These are phyloP conservation scores for Lantana camara DNA, from an alignment of 257 asterid species.

Conservation along the genomic window DNA sequence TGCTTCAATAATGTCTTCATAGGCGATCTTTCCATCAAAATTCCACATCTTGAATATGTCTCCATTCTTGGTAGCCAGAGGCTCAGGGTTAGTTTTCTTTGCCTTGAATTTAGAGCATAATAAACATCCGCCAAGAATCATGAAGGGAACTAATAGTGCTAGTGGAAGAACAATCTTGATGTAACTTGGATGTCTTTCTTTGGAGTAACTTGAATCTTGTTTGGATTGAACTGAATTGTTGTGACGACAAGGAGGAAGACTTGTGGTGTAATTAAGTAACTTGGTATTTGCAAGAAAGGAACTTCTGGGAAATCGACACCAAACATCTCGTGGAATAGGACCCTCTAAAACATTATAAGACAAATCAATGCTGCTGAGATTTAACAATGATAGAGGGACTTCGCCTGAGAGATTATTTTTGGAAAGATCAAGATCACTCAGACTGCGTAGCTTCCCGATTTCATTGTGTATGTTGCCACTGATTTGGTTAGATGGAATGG, in stretches of 20 bases:
- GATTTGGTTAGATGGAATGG: too few species aligned
- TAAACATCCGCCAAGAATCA: too few species aligned
- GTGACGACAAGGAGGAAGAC: not conserved
- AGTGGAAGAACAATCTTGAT: too few species aligned
- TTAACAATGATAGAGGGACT: not conserved
- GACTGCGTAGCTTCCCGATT: not conserved
- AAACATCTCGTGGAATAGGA: not conserved
- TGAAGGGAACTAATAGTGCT: too few species aligned
- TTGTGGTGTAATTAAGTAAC: too few species aligned
- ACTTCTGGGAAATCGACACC: too few species aligned
- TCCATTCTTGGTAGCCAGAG: not conserved
- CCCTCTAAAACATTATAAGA: conserved; percentile 5
- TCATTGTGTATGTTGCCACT: too few species aligned
- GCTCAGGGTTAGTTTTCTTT: not conserved
- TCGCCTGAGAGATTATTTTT: not conserved
- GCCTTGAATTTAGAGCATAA: too few species aligned
- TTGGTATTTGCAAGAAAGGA: too few species aligned
- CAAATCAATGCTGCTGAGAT: not conserved
- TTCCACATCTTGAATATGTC: conserved; percentile 28
- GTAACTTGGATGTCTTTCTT: too few species aligned
- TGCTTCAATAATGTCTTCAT: conserved; percentile 17
- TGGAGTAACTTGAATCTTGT: too few species aligned
- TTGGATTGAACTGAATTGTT: too few species aligned
- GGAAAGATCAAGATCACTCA: not conserved
- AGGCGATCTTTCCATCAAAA: conserved; percentile 26